phyloP scores from a whole-genome alignment of 208 protist species.

The Phytomonas sp. region DNA sequence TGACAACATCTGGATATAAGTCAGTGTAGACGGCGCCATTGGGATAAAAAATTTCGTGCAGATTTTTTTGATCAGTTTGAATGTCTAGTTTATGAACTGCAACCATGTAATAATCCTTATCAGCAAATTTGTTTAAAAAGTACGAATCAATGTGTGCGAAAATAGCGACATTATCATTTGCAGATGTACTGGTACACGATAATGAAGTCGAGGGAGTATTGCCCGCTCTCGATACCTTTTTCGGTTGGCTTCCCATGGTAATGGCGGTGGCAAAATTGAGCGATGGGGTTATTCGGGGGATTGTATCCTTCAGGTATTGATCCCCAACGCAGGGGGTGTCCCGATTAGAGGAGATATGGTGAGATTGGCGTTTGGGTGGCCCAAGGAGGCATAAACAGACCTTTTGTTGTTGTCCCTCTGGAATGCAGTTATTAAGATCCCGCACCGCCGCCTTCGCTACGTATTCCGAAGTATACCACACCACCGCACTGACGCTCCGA shows the following conservation, averaged over 20 bases:
- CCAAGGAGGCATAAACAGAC: conserved; percentile 6
- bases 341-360: not conserved
- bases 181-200: not conserved
- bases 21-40: conserved; percentile 52
- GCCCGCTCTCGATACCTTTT: not conserved
- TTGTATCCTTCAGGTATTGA: not conserved
- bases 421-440: conserved; percentile 7
- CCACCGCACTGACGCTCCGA: conserved; percentile 32
- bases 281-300: not conserved
- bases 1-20: conserved; percentile 32
- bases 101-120: conserved; percentile 35
- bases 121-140: conserved; percentile 32
- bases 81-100: conserved; percentile 56
- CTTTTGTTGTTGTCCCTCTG: conserved; percentile 11
- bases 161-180: conserved; percentile 11
- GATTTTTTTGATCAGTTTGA: conserved; percentile 28
- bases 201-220: not conserved
- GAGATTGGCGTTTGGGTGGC: not conserved
- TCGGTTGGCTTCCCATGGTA: not conserved
- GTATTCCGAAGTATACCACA: conserved; percentile 25
- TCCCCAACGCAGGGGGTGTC: not conserved
- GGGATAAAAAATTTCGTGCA: conserved; percentile 66
- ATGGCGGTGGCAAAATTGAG: not conserved
- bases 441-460: conserved; percentile 15
- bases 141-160: conserved; percentile 47